Percentiles rank a stretch among this genome's conserved stretches.
Evolutionary conservation across 208 protist species (phyloP).

Genomic region (Trypanosoma caninum): DNA sequence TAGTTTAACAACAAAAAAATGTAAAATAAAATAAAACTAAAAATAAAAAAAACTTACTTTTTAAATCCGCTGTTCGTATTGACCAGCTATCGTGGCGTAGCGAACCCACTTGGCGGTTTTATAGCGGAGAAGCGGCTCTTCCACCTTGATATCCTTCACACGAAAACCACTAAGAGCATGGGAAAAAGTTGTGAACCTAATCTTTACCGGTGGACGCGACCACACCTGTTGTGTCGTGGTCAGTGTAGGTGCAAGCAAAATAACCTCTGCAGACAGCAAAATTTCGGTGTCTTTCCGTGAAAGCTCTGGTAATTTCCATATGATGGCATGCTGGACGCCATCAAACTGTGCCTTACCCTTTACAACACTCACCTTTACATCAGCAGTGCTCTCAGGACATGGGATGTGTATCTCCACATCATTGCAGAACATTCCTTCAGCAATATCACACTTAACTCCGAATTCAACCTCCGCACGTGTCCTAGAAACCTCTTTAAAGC

Average conservation of each 20-base stretch:
- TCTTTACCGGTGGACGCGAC: constrained; percentile 94
- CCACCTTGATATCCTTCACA: constrained; percentile 93
- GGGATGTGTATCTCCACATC: constrained; percentile 86
- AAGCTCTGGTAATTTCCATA: constrained; percentile 91
- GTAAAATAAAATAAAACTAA: constrained; percentile 17
- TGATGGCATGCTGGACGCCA: constrained; percentile 80
- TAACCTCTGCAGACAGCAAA: constrained; percentile 90
- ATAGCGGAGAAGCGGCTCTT: constrained; percentile 78
- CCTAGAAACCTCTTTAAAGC: constrained; percentile 92
- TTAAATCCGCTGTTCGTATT: constrained; percentile 96
- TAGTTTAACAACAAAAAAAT: constrained; percentile 12
- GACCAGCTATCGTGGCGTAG: constrained; percentile 97
- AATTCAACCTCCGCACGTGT: constrained; percentile 90
- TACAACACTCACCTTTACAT: constrained; percentile 64
- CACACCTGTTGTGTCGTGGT: constrained; percentile 74
- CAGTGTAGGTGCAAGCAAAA: constrained; percentile 80
- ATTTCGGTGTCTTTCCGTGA: constrained; percentile 66
- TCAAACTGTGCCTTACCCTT: constrained; percentile 92
- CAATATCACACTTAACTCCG: constrained; percentile 59
- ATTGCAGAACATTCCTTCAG: constrained; percentile 23
- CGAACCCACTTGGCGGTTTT: constrained; percentile 97
- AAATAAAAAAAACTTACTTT: constrained; percentile 1
- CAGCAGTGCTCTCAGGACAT: constrained; percentile 93
- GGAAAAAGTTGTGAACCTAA: constrained; percentile 94
- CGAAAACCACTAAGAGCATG: constrained; percentile 96